Conservation (phyloP, 805 yeast species). For the Cyberlindnera japonica region DNA sequence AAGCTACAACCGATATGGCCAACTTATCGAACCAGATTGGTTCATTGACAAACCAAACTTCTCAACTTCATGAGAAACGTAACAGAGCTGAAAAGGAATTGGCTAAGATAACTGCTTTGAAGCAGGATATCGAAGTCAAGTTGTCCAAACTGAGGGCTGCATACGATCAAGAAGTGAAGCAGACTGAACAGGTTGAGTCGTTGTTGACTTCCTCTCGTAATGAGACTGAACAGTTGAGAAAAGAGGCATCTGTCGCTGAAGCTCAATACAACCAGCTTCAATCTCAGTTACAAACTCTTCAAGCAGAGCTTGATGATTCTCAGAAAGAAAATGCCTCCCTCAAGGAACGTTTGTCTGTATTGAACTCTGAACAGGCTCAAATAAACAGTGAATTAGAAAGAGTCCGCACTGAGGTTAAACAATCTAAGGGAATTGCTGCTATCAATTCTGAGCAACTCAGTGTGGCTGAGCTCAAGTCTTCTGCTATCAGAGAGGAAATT, state of each 20-base stretch:
- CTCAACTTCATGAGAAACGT: conserved; percentile 65
- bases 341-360: conserved; percentile 62
- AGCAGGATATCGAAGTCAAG: conserved; percentile 70
- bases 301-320: conserved; percentile 57
- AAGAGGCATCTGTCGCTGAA: conserved; percentile 72
- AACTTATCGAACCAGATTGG: conserved; percentile 81
- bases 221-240: conserved; percentile 66
- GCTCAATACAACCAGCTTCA: conserved; percentile 74
- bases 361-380: conserved; percentile 64
- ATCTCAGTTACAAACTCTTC: conserved; percentile 56
- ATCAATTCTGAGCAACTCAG: conserved; percentile 70
- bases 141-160: conserved; percentile 60
- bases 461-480: conserved; percentile 50
- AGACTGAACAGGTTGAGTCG: conserved; percentile 68
- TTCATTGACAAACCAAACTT: conserved; percentile 72
- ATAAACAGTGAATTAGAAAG: conserved; percentile 53
- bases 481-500: conserved; percentile 41
- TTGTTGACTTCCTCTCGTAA: conserved; percentile 53
- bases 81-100: conserved; percentile 75
- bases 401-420: conserved; percentile 51
- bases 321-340: conserved; percentile 62
- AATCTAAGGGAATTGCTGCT: conserved; percentile 57
- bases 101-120: conserved; percentile 58
- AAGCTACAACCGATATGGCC: conserved; percentile 82
- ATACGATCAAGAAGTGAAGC: conserved; percentile 75